phyloP scores from a whole-genome alignment of 108 stramenopile genomes.

The Fragilariopsis cylindrus region DNA sequence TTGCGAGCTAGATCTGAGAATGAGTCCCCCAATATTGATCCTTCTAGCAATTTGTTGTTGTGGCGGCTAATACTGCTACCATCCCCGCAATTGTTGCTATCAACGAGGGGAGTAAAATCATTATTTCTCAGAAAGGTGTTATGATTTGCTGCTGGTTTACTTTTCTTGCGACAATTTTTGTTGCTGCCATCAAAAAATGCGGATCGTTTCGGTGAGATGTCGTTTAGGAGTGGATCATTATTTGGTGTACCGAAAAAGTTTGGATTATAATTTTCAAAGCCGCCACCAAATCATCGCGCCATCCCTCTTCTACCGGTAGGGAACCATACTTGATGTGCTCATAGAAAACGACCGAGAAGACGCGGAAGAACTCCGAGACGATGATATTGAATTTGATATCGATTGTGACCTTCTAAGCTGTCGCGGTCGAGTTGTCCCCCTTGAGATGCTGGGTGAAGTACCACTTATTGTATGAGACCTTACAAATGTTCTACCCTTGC shows the following conservation, averaged over 20 bases:
- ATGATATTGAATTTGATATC: background rate
- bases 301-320: background rate
- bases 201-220: constrained; percentile 34
- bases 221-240: constrained; percentile 13
- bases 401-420: constrained; percentile 12
- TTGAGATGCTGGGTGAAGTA: background rate
- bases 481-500: background rate
- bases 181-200: background rate
- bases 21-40: background rate
- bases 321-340: background rate
- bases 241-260: constrained; percentile 17
- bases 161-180: constrained; percentile 32
- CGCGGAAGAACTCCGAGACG: background rate
- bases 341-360: background rate
- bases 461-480: background rate
- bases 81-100: background rate
- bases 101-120: background rate
- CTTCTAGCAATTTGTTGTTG: background rate
- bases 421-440: background rate
- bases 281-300: background rate
- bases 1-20: constrained; percentile 31
- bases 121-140: background rate
- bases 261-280: constrained; percentile 32
- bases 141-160: constrained; percentile 20
- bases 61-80: background rate